Conservation (phyloP, 257 asterid species). For the Plantago major region DNA sequence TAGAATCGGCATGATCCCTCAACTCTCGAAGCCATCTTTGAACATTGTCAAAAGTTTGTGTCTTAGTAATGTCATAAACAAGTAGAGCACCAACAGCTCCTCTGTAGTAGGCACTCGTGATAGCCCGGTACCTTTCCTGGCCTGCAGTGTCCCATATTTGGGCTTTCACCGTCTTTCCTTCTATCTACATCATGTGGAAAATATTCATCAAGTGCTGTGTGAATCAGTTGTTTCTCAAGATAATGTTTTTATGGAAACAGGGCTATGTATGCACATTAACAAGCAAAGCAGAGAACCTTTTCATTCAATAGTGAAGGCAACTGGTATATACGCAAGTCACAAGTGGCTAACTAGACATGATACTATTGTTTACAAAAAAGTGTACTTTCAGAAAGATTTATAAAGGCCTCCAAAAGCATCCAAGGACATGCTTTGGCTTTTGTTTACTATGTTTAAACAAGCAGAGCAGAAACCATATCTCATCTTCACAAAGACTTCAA, state of each 20-base stretch:
- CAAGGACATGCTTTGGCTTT: no score
- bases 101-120: slow-evolving; percentile 7
- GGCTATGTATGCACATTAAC: no score
- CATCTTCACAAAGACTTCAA: no score
- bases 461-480: no score
- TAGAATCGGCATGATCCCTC: slow-evolving; percentile 7
- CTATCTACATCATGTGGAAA: neutral
- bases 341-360: no score
- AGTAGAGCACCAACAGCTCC: slow-evolving; percentile 4
- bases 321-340: no score
- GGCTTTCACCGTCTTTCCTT: neutral
- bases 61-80: slow-evolving; percentile 11
- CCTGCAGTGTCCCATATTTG: slow-evolving; percentile 7
- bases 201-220: neutral
- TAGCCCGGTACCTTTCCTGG: slow-evolving; percentile 13
- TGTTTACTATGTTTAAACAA: no score
- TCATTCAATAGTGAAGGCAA: no score
- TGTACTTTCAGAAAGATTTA: no score
- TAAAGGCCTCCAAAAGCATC: no score
- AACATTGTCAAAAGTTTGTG: slow-evolving; percentile 8
- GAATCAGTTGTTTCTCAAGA: neutral
- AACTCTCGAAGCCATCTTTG: slow-evolving; percentile 7
- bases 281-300: no score
- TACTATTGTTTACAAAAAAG: no score
- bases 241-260: neutral